These are phyloP conservation scores for Exophiala lecanii-corni DNA, from an alignment of 2,329 filamentous ascomycete species.

Conservation along the genomic window DNA sequence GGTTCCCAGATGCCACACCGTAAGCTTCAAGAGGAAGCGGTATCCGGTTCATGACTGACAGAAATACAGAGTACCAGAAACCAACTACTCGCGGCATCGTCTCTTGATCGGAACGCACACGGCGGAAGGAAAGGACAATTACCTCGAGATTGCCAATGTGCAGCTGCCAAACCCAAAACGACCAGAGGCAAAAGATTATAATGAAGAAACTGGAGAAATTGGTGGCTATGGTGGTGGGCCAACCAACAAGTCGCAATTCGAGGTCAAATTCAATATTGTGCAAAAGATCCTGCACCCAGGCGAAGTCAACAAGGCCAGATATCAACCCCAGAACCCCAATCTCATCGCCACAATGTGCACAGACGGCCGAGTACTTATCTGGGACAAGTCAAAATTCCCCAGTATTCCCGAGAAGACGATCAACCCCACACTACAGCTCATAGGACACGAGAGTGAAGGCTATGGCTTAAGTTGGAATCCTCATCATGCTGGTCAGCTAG, in stretches of 20 bases:
- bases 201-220: constrained; percentile 87
- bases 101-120: constrained; percentile 93
- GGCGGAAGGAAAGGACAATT: constrained; percentile 77
- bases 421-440: constrained; percentile 76
- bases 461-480: constrained; percentile 94
- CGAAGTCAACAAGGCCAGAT: constrained; percentile 97
- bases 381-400: constrained; percentile 92
- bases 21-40: constrained; percentile 32
- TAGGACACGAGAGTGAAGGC: constrained; percentile 82
- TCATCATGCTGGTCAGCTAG: constrained; percentile 72
- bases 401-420: constrained; percentile 68
- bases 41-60: constrained; percentile 10
- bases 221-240: constrained; percentile 78
- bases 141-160: constrained; percentile 89
- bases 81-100: constrained; percentile 81
- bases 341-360: constrained; percentile 90
- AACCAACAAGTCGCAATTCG: constrained; percentile 61
- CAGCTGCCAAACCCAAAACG: constrained; percentile 74
- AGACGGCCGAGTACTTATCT: constrained; percentile 83
- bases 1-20: constrained; percentile 92
- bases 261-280: constrained; percentile 82
- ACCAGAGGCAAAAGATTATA: constrained; percentile 77
- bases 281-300: constrained; percentile 95
- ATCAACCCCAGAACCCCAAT: constrained; percentile 95
- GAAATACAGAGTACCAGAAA: constrained; percentile 62